These are phyloP conservation scores for Musa acuminata DNA, from an alignment of 176 grass and related monocot species.

Conservation along the genomic window DNA sequence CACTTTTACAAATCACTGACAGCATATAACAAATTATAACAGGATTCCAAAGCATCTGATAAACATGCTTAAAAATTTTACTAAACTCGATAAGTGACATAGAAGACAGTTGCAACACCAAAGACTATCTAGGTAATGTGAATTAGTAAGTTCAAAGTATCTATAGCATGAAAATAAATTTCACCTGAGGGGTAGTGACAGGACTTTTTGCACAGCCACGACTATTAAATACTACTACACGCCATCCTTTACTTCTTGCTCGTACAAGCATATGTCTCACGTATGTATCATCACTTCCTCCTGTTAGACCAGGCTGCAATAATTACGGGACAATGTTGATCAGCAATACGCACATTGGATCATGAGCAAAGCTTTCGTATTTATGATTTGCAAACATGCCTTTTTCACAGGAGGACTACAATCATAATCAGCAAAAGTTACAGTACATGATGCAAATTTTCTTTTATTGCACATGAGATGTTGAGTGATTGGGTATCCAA, in stretches of 20 bases:
- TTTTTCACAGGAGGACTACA: neutral
- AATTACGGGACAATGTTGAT: conserved; percentile 11
- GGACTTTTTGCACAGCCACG: conserved; percentile 84
- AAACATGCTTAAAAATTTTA: neutral
- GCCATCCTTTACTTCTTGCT: conserved; percentile 86
- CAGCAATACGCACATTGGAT: neutral
- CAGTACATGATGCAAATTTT: neutral
- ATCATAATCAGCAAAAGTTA: neutral
- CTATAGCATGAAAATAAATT: neutral
- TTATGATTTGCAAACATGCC: neutral
- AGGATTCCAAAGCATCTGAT: neutral
- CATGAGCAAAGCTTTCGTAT: neutral
- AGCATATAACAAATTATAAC: too few species aligned
- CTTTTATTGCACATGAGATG: neutral
- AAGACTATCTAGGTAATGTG: too few species aligned
- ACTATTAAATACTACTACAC: conserved; percentile 82
- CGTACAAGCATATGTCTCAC: conserved; percentile 94
- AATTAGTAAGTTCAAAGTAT: neutral
- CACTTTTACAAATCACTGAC: too few species aligned
- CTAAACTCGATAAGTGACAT: neutral
- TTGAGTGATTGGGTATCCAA: neutral
- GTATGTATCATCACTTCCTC: conserved; percentile 90
- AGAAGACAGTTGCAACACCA: too few species aligned
- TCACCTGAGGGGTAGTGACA: conserved; percentile 80
- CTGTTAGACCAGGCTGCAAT: conserved; percentile 80